These are phyloP conservation scores for Borealophlyctis nickersoniae DNA, from an alignment of 192 early-diverging fungal species.

Conservation along the genomic window DNA sequence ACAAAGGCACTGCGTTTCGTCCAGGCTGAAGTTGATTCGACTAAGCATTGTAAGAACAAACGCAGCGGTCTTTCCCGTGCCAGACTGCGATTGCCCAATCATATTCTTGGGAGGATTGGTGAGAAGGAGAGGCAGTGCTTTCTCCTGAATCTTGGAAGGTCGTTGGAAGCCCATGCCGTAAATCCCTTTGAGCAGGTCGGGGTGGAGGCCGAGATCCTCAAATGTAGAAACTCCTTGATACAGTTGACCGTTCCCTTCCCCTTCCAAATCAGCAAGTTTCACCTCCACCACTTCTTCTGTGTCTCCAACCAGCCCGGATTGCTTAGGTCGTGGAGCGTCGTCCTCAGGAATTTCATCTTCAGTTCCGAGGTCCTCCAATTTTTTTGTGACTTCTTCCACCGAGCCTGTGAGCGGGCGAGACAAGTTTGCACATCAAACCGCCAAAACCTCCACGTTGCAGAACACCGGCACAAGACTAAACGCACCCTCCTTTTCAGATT, in stretches of 20 bases:
- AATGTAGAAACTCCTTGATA: constrained; percentile 71
- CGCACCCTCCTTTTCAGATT: background rate
- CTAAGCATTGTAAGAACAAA: constrained; percentile 91
- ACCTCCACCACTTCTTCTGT: constrained; percentile 54
- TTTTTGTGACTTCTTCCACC: constrained; percentile 13
- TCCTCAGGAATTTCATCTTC: constrained; percentile 28
- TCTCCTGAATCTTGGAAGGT: constrained; percentile 95
- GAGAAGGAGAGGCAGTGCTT: constrained; percentile 85
- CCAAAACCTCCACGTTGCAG: background rate
- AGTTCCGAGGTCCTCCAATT: constrained; percentile 19
- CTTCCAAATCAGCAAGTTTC: constrained; percentile 59
- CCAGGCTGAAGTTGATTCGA: constrained; percentile 68
- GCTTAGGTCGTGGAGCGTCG: constrained; percentile 2
- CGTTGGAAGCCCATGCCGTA: constrained; percentile 91
- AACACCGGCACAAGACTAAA: background rate
- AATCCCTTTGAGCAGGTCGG: constrained; percentile 83
- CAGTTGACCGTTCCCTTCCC: constrained; percentile 70
- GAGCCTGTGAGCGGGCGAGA: background rate
- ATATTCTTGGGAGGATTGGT: constrained; percentile 87
- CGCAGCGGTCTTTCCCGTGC: constrained; percentile 97
- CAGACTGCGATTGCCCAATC: constrained; percentile 98
- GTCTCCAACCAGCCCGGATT: constrained; percentile 4
- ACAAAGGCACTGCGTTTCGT: constrained; percentile 79
- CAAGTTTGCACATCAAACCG: background rate
- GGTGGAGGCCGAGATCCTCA: constrained; percentile 56